Evolutionary conservation across 2,329 filamentous ascomycete species (phyloP), one percentile per base, ranked within the genome.

Genomic region (Domatiomyces globalis): DNA sequence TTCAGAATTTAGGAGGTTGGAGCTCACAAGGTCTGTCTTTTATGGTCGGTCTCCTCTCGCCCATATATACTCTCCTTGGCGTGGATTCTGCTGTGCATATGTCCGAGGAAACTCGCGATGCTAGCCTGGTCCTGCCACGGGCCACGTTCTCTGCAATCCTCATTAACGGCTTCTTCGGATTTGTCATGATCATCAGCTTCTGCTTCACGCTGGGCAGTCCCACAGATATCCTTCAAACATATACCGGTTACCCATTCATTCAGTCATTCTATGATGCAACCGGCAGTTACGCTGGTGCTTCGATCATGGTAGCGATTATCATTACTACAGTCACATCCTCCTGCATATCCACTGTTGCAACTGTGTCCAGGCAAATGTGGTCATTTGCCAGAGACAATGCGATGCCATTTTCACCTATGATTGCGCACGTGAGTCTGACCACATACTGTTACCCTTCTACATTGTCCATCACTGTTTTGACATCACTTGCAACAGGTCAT

Each of bases 111-210:
- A 59, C 66, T 47, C 62, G 55, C 27, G 54, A 52, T 54, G 61
- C 54, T 20, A 54, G 51, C 2, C 53, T 53, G 29, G 64, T 63
- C 44, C 64, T 67, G 1, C 65, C 65, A 1, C 27, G 64, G 9
- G 62, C 65, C 5, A 68, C 67, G 63, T 46, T 66, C 9, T 61
- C 62, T 10, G 62, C 60, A 5, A 61, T 65, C 1, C 49, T 65
- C 0, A 59, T 72, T 39, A 75, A 75, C 48, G 72, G 72, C 0
- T 47, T 74, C 1, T 66, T 75, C 46, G 73, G 72, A 2, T 61
- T 75, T 1, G 61, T 63, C 2, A 73, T 68, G 54, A 63, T 62
- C 29, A 63, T 72, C 49, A 60, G 73, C 5, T 59, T 76, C 0
- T 62, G 75, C 1, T 76, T 69, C 59, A 69, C 65, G 1, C 65